Evolutionary conservation across 768 basidiomycete genomes (phyloP).

Genomic region (Leccinum variicolor): DNA sequence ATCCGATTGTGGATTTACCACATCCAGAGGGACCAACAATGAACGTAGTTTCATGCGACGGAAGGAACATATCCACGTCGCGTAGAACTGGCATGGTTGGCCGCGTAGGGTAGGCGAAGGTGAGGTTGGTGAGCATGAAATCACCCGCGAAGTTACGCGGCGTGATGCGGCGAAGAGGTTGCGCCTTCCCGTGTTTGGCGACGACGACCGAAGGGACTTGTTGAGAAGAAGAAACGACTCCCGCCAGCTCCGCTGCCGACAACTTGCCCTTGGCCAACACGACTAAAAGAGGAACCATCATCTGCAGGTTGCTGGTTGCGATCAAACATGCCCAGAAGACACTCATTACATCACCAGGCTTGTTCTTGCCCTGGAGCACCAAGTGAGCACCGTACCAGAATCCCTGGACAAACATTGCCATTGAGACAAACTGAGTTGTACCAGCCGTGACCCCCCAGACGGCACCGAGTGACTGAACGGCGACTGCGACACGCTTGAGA

Average conservation of each 20-base stretch:
- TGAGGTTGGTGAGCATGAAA: constrained; percentile 54
- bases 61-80: constrained; percentile 63
- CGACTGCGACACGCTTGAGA: constrained; percentile 40
- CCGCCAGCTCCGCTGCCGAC: constrained; percentile 28
- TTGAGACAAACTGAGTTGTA: constrained; percentile 74
- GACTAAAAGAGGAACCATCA: constrained; percentile 80
- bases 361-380: constrained; percentile 70
- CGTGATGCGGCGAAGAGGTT: too few relatives aligned
- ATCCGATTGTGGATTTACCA: constrained; percentile 71
- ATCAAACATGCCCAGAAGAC: constrained; percentile 98
- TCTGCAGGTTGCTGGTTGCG: constrained; percentile 82
- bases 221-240: constrained; percentile 31
- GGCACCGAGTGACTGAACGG: constrained; percentile 52
- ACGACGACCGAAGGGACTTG: constrained; percentile 28
- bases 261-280: constrained; percentile 62
- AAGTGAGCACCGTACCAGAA: constrained; percentile 95
- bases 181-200: constrained; percentile 12
- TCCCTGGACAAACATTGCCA: constrained; percentile 93
- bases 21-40: constrained; percentile 78
- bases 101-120: constrained; percentile 71
- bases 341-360: constrained; percentile 83
- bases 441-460: constrained; percentile 77
- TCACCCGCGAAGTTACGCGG: constrained; percentile 66
- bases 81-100: constrained; percentile 56
- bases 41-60: constrained; percentile 71